These are phyloP conservation scores for Thelonectria olida DNA, from an alignment of 2,329 filamentous ascomycete genomes.

Conservation along the genomic window DNA sequence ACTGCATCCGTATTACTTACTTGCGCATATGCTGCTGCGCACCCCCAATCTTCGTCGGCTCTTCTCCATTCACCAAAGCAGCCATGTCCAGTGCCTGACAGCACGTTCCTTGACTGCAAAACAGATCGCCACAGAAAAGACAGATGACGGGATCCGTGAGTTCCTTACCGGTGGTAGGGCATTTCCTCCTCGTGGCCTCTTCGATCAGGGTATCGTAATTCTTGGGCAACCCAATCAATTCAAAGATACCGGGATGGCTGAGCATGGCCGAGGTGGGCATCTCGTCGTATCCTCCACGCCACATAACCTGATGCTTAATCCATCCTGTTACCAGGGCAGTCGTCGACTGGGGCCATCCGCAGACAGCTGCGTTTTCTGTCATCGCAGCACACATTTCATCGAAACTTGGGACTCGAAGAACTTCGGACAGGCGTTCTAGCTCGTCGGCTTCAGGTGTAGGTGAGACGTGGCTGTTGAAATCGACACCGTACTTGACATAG, in stretches of 20 bases:
- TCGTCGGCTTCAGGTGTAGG: constrained; percentile 75
- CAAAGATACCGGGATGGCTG: constrained; percentile 91
- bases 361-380: constrained; percentile 53
- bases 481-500: constrained; percentile 87
- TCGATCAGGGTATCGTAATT: constrained; percentile 94
- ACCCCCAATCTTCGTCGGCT: constrained; percentile 72
- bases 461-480: constrained; percentile 78
- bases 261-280: constrained; percentile 56
- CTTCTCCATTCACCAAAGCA: constrained; percentile 50
- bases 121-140: constrained; percentile 94
- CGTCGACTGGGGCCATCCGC: constrained; percentile 60
- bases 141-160: constrained; percentile 91
- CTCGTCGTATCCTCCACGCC: constrained; percentile 43
- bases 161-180: constrained; percentile 91
- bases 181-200: constrained; percentile 83
- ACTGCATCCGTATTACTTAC: constrained; percentile 61
- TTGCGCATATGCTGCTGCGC: constrained; percentile 90
- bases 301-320: constrained; percentile 71
- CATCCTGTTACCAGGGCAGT: constrained; percentile 69
- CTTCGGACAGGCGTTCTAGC: constrained; percentile 80
- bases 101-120: constrained; percentile 93
- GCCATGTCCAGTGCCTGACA: constrained; percentile 73
- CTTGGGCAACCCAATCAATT: constrained; percentile 89
- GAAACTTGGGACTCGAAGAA: constrained; percentile 79
- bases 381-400: constrained; percentile 78